Conservation (phyloP, 768 basidiomycete species). For the Phylloporus arenicola region DNA sequence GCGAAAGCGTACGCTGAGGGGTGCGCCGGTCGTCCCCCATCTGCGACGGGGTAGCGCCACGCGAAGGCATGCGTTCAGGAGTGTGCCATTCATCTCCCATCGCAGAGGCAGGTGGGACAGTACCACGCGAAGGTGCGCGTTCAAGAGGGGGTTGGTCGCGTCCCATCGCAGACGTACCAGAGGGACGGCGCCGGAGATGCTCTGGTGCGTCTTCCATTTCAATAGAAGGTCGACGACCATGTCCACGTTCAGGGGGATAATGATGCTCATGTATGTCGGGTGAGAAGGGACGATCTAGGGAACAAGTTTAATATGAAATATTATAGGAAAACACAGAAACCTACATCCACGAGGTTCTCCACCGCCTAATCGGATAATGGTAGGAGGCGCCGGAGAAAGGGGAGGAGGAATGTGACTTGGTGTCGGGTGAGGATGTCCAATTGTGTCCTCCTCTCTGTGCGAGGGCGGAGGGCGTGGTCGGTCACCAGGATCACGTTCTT, state of each 20-base stretch:
- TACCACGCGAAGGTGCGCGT: slow-evolving; percentile 16
- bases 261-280: slow-evolving; percentile 10
- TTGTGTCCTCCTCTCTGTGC: slow-evolving; percentile 10
- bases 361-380: slow-evolving; percentile 25
- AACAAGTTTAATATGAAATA: slow-evolving; percentile 5
- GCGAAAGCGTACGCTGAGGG: slow-evolving; percentile 14
- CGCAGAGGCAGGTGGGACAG: slow-evolving; percentile 5
- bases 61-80: slow-evolving; percentile 13
- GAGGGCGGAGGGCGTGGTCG: slow-evolving; percentile 9
- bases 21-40: neutral
- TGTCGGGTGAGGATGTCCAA: neutral
- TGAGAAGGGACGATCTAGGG: slow-evolving; percentile 15
- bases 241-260: slow-evolving; percentile 9
- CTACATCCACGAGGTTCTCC: slow-evolving; percentile 15
- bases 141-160: slow-evolving; percentile 5
- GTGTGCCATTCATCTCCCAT: slow-evolving; percentile 2
- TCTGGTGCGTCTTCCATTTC: slow-evolving; percentile 3
- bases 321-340: neutral
- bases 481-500: slow-evolving; percentile 13
- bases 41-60: neutral
- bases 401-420: neutral
- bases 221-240: neutral
- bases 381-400: slow-evolving; percentile 23
- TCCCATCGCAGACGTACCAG: slow-evolving; percentile 2
- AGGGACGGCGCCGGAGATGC: slow-evolving; percentile 7